Conservation (phyloP, 805 yeast genomes). For the Cyberlindnera euphorbiae region DNA sequence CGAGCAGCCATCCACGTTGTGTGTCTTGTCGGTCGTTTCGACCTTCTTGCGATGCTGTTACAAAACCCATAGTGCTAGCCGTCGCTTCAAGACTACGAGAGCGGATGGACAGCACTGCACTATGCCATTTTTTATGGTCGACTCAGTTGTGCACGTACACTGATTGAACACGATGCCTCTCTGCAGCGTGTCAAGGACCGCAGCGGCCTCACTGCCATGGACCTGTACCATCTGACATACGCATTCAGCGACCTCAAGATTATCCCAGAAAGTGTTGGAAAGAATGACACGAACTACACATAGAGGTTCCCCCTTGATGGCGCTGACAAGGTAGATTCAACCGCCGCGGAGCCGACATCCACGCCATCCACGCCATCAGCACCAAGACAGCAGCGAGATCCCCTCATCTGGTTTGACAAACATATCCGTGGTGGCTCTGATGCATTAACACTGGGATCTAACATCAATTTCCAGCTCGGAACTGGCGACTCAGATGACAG, state of each 20-base stretch:
- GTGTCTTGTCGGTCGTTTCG: constrained; percentile 44
- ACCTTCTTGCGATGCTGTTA: constrained; percentile 41
- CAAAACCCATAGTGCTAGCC: constrained; percentile 42
- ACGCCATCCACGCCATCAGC: too few relatives aligned
- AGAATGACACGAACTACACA: constrained; percentile 18
- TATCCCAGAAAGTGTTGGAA: constrained; percentile 37
- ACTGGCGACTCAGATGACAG: constrained; percentile 59
- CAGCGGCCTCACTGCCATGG: constrained; percentile 68
- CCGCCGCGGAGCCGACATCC: too few relatives aligned
- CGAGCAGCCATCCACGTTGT: constrained; percentile 57
- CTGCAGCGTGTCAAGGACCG: constrained; percentile 60
- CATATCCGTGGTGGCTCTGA: constrained; percentile 49
- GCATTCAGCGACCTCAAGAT: constrained; percentile 40
- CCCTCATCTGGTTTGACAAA: constrained; percentile 37
- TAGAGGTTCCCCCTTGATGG: constrained; percentile 19
- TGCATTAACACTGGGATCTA: constrained; percentile 57
- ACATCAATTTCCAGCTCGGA: constrained; percentile 59
- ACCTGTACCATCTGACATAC: constrained; percentile 37
- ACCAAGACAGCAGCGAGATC: constrained; percentile 2
- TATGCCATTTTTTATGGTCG: constrained; percentile 57
- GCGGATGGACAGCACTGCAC: constrained; percentile 80
- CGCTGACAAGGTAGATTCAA: too few relatives aligned
- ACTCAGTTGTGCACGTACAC: constrained; percentile 45
- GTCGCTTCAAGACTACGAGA: constrained; percentile 58
- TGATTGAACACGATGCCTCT: constrained; percentile 31